Conservation (phyloP, 805 yeast genomes). For the Pichia nakasei region DNA sequence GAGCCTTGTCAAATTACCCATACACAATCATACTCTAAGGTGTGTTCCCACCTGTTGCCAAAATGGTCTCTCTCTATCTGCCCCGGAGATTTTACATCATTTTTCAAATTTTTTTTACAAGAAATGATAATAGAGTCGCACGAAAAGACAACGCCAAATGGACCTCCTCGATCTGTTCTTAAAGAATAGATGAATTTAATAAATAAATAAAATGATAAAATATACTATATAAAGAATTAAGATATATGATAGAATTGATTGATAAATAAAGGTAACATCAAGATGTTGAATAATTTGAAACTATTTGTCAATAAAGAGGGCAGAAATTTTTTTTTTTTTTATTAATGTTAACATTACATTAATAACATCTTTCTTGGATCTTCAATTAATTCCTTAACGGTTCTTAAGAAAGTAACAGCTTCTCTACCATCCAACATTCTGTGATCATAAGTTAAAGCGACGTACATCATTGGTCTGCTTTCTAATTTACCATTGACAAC, state of each 20-base stretch:
- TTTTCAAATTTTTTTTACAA: too few relatives aligned
- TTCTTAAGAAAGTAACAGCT: slow-evolving; percentile 93
- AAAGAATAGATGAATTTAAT: neutral
- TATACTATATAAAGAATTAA: too few relatives aligned
- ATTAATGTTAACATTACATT: slow-evolving; percentile 17
- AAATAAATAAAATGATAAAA: neutral
- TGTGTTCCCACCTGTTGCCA: too few relatives aligned
- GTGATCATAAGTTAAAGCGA: slow-evolving; percentile 97
- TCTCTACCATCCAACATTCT: slow-evolving; percentile 98
- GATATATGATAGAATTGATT: neutral
- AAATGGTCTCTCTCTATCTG: too few relatives aligned
- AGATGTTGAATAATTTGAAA: neutral
- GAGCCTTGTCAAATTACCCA: too few relatives aligned
- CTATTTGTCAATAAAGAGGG: neutral
- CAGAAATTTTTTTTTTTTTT: too few relatives aligned
- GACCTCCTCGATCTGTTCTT: too few relatives aligned
- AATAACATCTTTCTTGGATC: slow-evolving; percentile 98
- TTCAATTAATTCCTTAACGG: slow-evolving; percentile 93
- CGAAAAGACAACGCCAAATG: too few relatives aligned
- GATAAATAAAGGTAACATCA: neutral
- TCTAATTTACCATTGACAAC: slow-evolving; percentile 86
- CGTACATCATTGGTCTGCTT: slow-evolving; percentile 98
- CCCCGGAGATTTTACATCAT: too few relatives aligned
- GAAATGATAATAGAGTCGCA: too few relatives aligned
- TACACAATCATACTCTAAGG: too few relatives aligned